A percentile compares a stretch with the other conserved stretches of the same genome.
Evolutionary conservation across 176 grass and related monocot species (phyloP).

Genomic region (Ensete ventricosum): DNA sequence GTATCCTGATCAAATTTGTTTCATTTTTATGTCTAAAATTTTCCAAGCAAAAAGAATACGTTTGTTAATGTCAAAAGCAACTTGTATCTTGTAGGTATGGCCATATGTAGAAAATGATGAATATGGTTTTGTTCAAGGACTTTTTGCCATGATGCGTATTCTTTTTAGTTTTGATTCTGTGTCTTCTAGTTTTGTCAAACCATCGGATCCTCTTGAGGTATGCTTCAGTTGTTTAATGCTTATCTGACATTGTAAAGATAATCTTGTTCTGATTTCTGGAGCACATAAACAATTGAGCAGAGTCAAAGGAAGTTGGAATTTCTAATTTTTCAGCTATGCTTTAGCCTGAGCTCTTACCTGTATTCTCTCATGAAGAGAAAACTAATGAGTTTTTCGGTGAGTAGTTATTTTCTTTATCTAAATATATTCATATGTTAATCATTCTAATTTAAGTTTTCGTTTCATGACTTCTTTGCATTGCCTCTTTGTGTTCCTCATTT

Average conservation of each 20-base stretch:
- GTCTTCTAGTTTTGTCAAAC: constrained; percentile 51
- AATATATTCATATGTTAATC: neutral
- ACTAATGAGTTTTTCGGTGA: constrained; percentile 56
- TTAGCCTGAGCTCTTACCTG: constrained; percentile 68
- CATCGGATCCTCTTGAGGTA: constrained; percentile 70
- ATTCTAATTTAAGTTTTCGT: neutral
- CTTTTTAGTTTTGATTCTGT: constrained; percentile 51
- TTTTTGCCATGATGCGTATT: constrained; percentile 67
- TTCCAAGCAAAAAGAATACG: neutral
- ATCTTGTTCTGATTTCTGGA: constrained; percentile 35
- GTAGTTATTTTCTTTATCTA: constrained; percentile 12
- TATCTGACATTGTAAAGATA: neutral
- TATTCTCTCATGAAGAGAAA: constrained; percentile 79
- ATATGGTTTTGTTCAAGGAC: constrained; percentile 63
- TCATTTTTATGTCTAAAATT: neutral
- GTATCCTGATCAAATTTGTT: constrained; percentile 22
- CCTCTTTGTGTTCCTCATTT: neutral
- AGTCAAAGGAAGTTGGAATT: constrained; percentile 64
- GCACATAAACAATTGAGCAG: constrained; percentile 32
- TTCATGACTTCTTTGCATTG: neutral
- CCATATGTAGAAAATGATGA: constrained; percentile 88
- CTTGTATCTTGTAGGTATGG: constrained; percentile 53
- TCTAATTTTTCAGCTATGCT: constrained; percentile 56
- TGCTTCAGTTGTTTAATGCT: constrained; percentile 8
- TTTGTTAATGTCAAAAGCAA: neutral